These are phyloP conservation scores for Cyberlindnera veronae DNA, from an alignment of 805 yeast genomes.

Conservation along the genomic window DNA sequence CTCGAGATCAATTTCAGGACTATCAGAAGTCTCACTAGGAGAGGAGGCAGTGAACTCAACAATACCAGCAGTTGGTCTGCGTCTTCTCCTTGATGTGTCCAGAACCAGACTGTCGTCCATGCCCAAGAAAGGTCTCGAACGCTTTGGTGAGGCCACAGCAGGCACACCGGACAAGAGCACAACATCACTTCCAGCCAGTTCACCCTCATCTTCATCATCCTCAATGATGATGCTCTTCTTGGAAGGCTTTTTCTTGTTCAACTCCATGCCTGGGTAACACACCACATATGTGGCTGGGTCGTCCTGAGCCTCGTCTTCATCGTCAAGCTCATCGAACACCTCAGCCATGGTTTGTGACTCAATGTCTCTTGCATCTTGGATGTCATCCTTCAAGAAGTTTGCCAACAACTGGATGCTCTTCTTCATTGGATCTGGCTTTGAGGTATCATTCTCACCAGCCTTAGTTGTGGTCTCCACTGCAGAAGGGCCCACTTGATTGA, in stretches of 20 bases:
- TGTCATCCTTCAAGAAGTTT: constrained; percentile 64
- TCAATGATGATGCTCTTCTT: constrained; percentile 26
- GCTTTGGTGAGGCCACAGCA: constrained; percentile 5
- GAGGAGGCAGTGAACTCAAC: not conserved
- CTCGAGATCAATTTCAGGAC: constrained; percentile 5
- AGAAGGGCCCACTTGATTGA: constrained; percentile 44
- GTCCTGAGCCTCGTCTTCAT: constrained; percentile 20
- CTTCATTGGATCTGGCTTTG: constrained; percentile 32
- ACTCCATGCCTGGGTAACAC: constrained; percentile 37
- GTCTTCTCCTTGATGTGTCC: constrained; percentile 6
- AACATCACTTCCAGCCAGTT: not conserved
- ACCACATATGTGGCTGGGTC: constrained; percentile 19
- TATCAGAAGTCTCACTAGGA: not conserved
- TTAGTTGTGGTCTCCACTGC: constrained; percentile 26
- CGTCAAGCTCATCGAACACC: constrained; percentile 30
- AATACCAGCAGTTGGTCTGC: constrained; percentile 1
- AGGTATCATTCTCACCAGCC: not conserved
- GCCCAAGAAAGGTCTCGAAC: not conserved
- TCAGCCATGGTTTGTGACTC: constrained; percentile 55
- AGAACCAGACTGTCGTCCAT: not conserved
- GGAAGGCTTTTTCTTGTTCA: constrained; percentile 21
- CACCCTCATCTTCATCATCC: constrained; percentile 25
- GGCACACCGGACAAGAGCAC: not conserved
- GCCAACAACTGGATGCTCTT: constrained; percentile 52
- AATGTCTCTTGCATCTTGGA: constrained; percentile 56